These are phyloP conservation scores for Cercospora zeina DNA, from an alignment of 2,329 filamentous ascomycete genomes.

Conservation along the genomic window DNA sequence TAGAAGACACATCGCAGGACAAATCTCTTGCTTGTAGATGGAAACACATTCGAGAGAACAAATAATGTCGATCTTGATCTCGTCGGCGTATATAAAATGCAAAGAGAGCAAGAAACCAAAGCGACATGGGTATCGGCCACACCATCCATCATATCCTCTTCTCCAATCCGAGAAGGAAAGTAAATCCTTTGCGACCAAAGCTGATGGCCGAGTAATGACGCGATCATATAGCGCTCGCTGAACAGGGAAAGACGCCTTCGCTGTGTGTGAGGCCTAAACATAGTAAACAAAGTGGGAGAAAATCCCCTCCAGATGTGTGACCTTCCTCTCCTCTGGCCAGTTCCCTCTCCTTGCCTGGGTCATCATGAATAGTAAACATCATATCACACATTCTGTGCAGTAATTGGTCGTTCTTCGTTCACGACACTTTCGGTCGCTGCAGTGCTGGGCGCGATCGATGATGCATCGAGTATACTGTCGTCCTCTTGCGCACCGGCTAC, in stretches of 20 bases:
- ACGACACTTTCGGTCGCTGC: conserved; percentile 17
- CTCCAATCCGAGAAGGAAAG: conserved; percentile 1
- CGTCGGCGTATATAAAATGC: neutral
- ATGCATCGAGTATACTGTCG: conserved; percentile 9
- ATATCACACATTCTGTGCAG: conserved; percentile 18
- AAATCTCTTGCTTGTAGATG: neutral
- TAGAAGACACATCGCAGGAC: neutral
- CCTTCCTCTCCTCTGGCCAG: neutral
- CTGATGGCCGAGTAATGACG: conserved; percentile 9
- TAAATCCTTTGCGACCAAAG: neutral
- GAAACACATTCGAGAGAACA: neutral
- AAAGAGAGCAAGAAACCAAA: neutral
- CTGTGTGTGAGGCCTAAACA: conserved; percentile 14
- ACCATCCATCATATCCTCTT: conserved; percentile 4
- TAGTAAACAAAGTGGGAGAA: conserved; percentile 11
- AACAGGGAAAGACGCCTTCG: conserved; percentile 17
- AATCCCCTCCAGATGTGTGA: neutral
- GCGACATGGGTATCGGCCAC: conserved; percentile 12
- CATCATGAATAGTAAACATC: conserved; percentile 8
- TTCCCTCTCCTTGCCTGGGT: neutral
- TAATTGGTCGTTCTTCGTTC: conserved; percentile 15
- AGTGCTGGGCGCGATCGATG: conserved; percentile 19
- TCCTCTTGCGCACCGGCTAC: conserved; percentile 28
- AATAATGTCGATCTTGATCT: neutral
- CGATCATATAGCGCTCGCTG: conserved; percentile 13